phyloP scores from a whole-genome alignment of 2,329 filamentous ascomycete species.

The Fusarium euwallaceae region DNA sequence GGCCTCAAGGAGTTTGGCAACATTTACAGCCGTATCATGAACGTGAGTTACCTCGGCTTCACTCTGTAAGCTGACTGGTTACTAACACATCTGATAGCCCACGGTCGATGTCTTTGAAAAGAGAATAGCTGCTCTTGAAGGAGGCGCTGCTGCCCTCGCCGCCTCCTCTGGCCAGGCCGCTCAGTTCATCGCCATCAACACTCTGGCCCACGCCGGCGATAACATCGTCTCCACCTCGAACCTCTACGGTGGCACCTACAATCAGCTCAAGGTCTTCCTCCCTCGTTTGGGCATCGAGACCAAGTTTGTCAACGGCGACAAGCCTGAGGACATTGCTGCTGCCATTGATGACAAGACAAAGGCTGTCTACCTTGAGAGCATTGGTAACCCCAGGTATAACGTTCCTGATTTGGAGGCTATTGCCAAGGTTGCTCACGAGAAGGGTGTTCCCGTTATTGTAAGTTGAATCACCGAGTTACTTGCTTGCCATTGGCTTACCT shows the following conservation, averaged over 20 bases:
- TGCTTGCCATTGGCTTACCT: not conserved
- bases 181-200: slow-evolving; percentile 89
- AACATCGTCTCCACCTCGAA: slow-evolving; percentile 94
- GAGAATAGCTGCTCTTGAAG: slow-evolving; percentile 94
- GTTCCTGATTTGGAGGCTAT: slow-evolving; percentile 92
- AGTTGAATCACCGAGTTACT: slow-evolving; percentile 39
- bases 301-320: slow-evolving; percentile 89
- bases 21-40: slow-evolving; percentile 97
- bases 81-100: slow-evolving; percentile 66
- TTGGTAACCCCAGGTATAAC: slow-evolving; percentile 95
- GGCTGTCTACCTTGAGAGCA: slow-evolving; percentile 91
- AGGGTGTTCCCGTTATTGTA: slow-evolving; percentile 75
- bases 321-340: slow-evolving; percentile 80
- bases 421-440: slow-evolving; percentile 79
- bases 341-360: slow-evolving; percentile 95
- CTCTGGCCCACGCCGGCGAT: slow-evolving; percentile 88
- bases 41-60: slow-evolving; percentile 66
- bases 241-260: slow-evolving; percentile 95
- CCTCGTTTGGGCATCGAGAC: slow-evolving; percentile 88
- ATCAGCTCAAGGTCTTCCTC: slow-evolving; percentile 94
- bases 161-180: slow-evolving; percentile 89
- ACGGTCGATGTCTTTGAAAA: slow-evolving; percentile 98
- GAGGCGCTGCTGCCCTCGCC: slow-evolving; percentile 87
- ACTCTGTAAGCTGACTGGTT: not conserved
- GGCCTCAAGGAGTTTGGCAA: slow-evolving; percentile 97